Conservation (phyloP, 352 stramenopile genomes). For the Pythium insidiosum region DNA sequence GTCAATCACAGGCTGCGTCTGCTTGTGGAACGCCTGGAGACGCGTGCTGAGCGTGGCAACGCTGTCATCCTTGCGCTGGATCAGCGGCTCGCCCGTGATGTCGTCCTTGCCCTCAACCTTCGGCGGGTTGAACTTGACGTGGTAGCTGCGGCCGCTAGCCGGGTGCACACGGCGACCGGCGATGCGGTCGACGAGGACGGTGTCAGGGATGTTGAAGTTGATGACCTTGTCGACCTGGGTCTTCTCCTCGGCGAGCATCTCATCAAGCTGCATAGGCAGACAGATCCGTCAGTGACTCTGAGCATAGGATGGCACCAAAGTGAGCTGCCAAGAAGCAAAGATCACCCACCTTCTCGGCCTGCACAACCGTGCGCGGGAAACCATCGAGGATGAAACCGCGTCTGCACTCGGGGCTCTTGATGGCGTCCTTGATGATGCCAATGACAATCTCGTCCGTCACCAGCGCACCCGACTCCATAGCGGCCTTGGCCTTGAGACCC, state of each 20-base stretch:
- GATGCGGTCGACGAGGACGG: conserved; percentile 95
- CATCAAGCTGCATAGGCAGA: conserved; percentile 92
- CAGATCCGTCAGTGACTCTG: no score
- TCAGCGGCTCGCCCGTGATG: conserved; percentile 93
- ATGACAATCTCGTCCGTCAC: conserved; percentile 99
- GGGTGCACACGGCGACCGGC: conserved; percentile 95
- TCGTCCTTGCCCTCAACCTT: conserved; percentile 89
- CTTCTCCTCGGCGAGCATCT: conserved; percentile 90
- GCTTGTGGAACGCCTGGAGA: conserved; percentile 93
- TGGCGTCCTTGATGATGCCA: conserved; percentile 98
- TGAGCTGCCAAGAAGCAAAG: no score
- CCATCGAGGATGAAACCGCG: conserved; percentile 99
- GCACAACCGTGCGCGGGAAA: conserved; percentile 97
- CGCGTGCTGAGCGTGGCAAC: conserved; percentile 88
- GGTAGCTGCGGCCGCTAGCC: conserved; percentile 93
- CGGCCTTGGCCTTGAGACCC: conserved; percentile 95
- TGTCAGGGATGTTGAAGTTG: conserved; percentile 95
- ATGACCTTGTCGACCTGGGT: conserved; percentile 88
- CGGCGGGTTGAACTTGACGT: conserved; percentile 96
- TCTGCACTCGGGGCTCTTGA: conserved; percentile 94
- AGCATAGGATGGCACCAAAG: no score
- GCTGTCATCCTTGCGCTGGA: conserved; percentile 97
- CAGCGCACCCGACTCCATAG: conserved; percentile 95
- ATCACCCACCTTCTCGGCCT: conserved; percentile 93
- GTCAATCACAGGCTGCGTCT: conserved; percentile 95